These are phyloP conservation scores for Plasmodium blacklocki DNA, from an alignment of 169 alveolate species.

Conservation along the genomic window DNA sequence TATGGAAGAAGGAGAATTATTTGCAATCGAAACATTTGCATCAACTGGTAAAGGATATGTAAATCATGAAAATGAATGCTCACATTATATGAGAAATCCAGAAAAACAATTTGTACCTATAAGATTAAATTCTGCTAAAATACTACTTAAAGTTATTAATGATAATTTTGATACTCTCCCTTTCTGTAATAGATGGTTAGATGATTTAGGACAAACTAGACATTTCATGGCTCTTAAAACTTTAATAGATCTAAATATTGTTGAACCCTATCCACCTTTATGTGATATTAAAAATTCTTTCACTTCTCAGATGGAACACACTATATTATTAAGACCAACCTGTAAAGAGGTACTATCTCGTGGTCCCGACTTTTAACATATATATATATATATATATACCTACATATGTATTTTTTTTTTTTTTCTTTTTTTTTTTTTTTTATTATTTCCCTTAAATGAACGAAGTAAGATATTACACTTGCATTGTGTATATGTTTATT, in stretches of 20 bases:
- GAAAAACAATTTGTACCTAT: slow-evolving; percentile 92
- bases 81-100: slow-evolving; percentile 98
- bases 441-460: too few species aligned
- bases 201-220: slow-evolving; percentile 95
- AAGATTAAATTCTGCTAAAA: slow-evolving; percentile 94
- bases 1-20: slow-evolving; percentile 99
- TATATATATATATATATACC: too few species aligned
- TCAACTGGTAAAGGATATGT: slow-evolving; percentile 98
- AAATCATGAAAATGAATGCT: slow-evolving; percentile 92
- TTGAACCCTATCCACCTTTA: slow-evolving; percentile 99
- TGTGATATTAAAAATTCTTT: slow-evolving; percentile 96
- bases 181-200: slow-evolving; percentile 99
- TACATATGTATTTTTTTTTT: too few species aligned
- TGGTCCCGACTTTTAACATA: slow-evolving; percentile 96
- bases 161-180: slow-evolving; percentile 98
- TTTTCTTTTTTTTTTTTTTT: too few species aligned
- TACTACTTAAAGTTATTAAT: slow-evolving; percentile 93
- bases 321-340: slow-evolving; percentile 97
- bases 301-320: slow-evolving; percentile 99
- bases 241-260: slow-evolving; percentile 96
- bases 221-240: slow-evolving; percentile 95
- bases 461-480: too few species aligned
- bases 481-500: too few species aligned
- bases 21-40: slow-evolving; percentile 99
- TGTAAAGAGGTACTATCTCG: slow-evolving; percentile 98